Evolutionary conservation across 2,329 filamentous ascomycete genomes (phyloP).

Genomic region (Zopfia rhizophila): DNA sequence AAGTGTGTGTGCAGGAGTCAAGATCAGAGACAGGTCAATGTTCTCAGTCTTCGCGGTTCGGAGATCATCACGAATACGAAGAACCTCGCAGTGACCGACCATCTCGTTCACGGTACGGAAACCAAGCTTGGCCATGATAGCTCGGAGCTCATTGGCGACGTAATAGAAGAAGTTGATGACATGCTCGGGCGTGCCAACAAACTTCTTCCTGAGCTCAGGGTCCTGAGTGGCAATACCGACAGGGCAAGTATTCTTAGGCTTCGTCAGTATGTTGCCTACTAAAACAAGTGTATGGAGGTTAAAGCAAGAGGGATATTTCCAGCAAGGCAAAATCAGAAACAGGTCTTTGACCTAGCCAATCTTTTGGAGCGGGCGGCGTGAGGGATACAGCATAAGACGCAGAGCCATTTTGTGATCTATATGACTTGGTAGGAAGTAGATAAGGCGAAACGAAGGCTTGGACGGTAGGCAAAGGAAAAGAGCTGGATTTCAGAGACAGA

Average conservation of each 20-base stretch:
- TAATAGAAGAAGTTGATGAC: constrained; percentile 99
- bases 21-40: constrained; percentile 89
- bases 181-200: constrained; percentile 90
- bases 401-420: too few species aligned
- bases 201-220: constrained; percentile 93
- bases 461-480: constrained; percentile 20
- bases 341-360: too few species aligned
- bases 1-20: constrained; percentile 95
- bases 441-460: background rate
- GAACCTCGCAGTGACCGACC: constrained; percentile 89
- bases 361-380: too few species aligned
- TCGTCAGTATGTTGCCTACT: background rate
- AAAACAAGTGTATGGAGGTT: too few species aligned
- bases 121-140: constrained; percentile 95
- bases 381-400: too few species aligned
- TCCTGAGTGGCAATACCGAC: constrained; percentile 97
- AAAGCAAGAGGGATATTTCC: too few species aligned
- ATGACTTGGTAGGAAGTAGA: background rate
- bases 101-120: constrained; percentile 97
- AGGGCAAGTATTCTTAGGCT: constrained; percentile 75
- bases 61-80: constrained; percentile 88
- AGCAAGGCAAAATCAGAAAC: too few species aligned
- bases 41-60: constrained; percentile 90
- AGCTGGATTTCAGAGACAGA: background rate
- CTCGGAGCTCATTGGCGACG: constrained; percentile 91